phyloP scores from a whole-genome alignment of 352 stramenopile genomes.

The Phytophthora capsici region DNA sequence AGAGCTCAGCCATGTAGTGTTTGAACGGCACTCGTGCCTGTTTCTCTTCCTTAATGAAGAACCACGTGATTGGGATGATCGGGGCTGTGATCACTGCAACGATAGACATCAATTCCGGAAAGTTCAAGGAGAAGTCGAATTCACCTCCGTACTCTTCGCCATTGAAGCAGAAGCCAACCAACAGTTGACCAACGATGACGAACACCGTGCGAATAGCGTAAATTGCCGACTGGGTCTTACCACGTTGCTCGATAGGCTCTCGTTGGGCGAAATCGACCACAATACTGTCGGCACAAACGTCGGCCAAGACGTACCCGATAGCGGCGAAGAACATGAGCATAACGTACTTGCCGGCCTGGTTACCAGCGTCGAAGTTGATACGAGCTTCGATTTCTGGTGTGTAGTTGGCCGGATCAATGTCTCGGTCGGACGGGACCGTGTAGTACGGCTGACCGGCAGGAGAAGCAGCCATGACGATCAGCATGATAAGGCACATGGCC shows the following conservation, averaged over 20 bases:
- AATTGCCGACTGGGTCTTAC: constrained; percentile 45
- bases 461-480: constrained; percentile 37
- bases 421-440: constrained; percentile 21
- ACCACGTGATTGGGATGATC: constrained; percentile 42
- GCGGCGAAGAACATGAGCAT: constrained; percentile 56
- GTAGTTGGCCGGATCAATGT: constrained; percentile 19
- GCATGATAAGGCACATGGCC: constrained; percentile 39
- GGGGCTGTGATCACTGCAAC: constrained; percentile 28
- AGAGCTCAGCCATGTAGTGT: constrained; percentile 41
- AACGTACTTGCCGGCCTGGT: constrained; percentile 40
- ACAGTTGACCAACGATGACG: constrained; percentile 33
- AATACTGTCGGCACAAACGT: constrained; percentile 62
- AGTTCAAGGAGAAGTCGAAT: constrained; percentile 52
- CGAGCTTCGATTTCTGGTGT: constrained; percentile 24
- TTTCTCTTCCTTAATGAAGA: constrained; percentile 53
- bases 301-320: constrained; percentile 61
- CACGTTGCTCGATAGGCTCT: constrained; percentile 36
- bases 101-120: constrained; percentile 42
- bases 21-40: constrained; percentile 21
- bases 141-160: constrained; percentile 48
- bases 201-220: constrained; percentile 44
- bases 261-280: constrained; percentile 43
- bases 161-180: constrained; percentile 54
- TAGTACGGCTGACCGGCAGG: constrained; percentile 46
- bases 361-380: constrained; percentile 29